Percentiles rank a stretch among this genome's conserved stretches.
phyloP scores from a whole-genome alignment of 768 basidiomycete genomes.

The Leccinum truebloodii region DNA sequence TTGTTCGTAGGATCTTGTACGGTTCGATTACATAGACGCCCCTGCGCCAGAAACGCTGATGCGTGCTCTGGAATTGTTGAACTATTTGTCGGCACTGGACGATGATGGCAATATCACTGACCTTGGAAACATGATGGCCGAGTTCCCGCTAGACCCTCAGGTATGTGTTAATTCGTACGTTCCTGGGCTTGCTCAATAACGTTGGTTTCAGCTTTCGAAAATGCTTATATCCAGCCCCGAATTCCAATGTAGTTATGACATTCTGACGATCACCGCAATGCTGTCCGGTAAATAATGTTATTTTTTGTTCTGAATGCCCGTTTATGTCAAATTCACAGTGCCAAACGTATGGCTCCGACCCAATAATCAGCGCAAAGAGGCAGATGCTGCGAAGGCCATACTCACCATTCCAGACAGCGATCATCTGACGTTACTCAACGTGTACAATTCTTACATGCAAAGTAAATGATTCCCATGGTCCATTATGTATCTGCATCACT shows the following conservation, averaged over 20 bases:
- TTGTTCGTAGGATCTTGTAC: constrained; percentile 63
- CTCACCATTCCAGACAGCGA: constrained; percentile 95
- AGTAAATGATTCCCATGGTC: constrained; percentile 52
- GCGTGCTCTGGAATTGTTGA: constrained; percentile 92
- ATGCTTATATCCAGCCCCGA: constrained; percentile 94
- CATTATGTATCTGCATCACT: not conserved
- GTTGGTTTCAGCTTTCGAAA: constrained; percentile 63
- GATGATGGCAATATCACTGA: constrained; percentile 91
- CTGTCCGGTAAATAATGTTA: constrained; percentile 65
- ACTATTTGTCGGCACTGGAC: constrained; percentile 89
- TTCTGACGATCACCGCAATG: constrained; percentile 95
- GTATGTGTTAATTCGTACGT: constrained; percentile 37
- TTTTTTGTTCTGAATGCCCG: not conserved
- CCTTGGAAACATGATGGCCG: constrained; percentile 91
- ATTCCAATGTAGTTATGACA: constrained; percentile 95
- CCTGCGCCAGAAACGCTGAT: constrained; percentile 96
- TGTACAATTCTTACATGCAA: constrained; percentile 88
- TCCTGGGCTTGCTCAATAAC: not conserved
- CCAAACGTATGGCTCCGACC: constrained; percentile 96
- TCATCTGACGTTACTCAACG: constrained; percentile 91
- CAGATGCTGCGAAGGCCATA: constrained; percentile 87
- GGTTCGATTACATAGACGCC: constrained; percentile 88
- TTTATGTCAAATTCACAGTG: constrained; percentile 34
- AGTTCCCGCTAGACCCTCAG: constrained; percentile 98
- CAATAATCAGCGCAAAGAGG: constrained; percentile 82